A percentile compares a stretch with the other conserved stretches of the same genome.
Conservation (phyloP, 1,284 basidiomycete genomes). For the Ceratobasidium sp. region DNA sequence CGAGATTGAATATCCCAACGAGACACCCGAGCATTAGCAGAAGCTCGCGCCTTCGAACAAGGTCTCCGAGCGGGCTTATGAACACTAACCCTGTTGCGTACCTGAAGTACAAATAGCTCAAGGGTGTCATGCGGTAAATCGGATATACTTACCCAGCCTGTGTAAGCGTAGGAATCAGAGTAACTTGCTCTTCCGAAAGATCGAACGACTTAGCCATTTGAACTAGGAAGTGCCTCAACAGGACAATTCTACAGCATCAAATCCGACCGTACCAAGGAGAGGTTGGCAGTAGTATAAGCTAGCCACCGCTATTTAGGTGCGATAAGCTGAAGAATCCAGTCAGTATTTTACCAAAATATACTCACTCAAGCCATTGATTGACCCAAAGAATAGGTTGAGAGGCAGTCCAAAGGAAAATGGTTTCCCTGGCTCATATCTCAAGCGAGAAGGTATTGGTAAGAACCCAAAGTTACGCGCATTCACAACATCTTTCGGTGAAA, state of each 20-base stretch:
- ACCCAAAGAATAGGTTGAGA: constrained; percentile 69
- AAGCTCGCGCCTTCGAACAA: constrained; percentile 64
- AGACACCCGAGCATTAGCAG: constrained; percentile 58
- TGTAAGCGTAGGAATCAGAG: constrained; percentile 13
- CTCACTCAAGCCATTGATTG: constrained; percentile 64
- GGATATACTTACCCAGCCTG: constrained; percentile 19
- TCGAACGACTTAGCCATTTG: constrained; percentile 8
- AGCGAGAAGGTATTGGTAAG: constrained; percentile 67
- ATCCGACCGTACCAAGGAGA: neutral
- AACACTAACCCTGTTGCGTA: constrained; percentile 67
- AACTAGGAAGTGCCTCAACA: neutral
- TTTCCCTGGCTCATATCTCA: constrained; percentile 65
- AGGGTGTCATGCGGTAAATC: neutral
- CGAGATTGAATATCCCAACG: constrained; percentile 62
- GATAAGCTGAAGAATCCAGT: constrained; percentile 45
- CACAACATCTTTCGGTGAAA: too few species aligned
- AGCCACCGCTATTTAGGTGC: constrained; percentile 42
- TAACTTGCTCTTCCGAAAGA: neutral
- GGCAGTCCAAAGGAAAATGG: constrained; percentile 67
- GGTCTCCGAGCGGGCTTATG: constrained; percentile 70
- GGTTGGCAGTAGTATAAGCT: constrained; percentile 24
- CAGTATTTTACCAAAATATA: neutral
- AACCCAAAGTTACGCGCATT: constrained; percentile 67
- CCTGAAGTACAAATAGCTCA: constrained; percentile 48
- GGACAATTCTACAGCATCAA: neutral